Base-by-base conservation (phyloP, 306 rosid genomes). In the Prunus davidiana region DNA sequence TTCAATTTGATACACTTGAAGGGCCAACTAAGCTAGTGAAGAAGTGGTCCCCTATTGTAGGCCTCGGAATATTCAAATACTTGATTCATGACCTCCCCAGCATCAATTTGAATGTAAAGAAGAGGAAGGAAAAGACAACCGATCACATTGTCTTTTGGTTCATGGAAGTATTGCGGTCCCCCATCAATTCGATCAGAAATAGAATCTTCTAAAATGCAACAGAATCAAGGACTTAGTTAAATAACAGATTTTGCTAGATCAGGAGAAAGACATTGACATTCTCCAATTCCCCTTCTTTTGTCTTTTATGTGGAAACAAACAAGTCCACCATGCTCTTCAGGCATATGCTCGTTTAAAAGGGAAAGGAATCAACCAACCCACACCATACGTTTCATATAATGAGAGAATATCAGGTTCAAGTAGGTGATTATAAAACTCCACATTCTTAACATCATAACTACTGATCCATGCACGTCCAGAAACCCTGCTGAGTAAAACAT, bases 21-120 rank as follows among this genome's bases (percentile, higher is more conserved):
- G 67, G 73, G 77, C 82, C 63, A 81, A 65, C 82, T 81, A 83
- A 83, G 82, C 77, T 71, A 80, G 83, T 74, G 74, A 87, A 71
- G 77, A 61, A 61, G 88, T 80, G 97, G 93, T 89, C 95, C 97
- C 90, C 82, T 81, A 70, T 79, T 82, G 74, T 75, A 82, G 79
- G 51, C 71, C 72, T 45, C 72, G 75, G 74, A 76, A 82, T 80
- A 84, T 76, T 84, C 58, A 79, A 78, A 77, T 80, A 54, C 63
- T 64, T 76, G 86, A 81, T 82, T 79, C 84, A 74, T 80, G 74
- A 80, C 74, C 74, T 82, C 73, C 83, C 78, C 28, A 24, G 49
- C 74, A 72, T 78, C 70, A 86, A 75, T 80, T 69, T 24, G 66
- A 82, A 65, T 73, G 79, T 79, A 80, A 77, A 64, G 67, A 50